A percentile compares a stretch with the other conserved stretches of the same genome.
Evolutionary conservation across 768 basidiomycete genomes (phyloP).

Genomic region (Mycena haematopus): DNA sequence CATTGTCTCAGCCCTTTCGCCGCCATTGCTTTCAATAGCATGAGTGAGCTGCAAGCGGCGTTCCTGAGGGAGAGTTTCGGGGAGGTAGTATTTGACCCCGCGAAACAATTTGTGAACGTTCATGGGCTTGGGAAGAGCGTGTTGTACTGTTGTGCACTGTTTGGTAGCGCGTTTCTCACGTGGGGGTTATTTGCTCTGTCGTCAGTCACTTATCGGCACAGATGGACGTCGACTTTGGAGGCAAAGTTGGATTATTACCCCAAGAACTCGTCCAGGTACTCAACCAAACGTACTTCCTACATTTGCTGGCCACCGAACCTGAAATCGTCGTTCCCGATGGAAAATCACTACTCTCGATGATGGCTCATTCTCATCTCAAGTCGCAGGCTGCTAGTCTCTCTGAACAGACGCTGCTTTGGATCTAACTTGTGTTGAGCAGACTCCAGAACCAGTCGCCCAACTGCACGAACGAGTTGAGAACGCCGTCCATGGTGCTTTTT

Average conservation of each 20-base stretch:
- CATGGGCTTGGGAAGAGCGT: too few relatives aligned
- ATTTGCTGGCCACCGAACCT: conserved; percentile 70
- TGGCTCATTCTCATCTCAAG: conserved; percentile 44
- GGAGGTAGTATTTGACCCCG: conserved; percentile 41
- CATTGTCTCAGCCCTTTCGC: conserved; percentile 38
- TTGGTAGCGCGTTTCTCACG: too few relatives aligned
- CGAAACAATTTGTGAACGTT: conserved; percentile 10
- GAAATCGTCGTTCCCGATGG: conserved; percentile 67
- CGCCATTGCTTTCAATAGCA: conserved; percentile 62
- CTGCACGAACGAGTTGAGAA: conserved; percentile 53
- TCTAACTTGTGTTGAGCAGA: not conserved
- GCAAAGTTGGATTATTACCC: conserved; percentile 45
- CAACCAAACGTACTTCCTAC: conserved; percentile 69
- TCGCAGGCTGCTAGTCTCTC: conserved; percentile 6
- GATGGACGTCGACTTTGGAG: conserved; percentile 2
- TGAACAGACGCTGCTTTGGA: not conserved
- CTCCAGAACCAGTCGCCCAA: conserved; percentile 11
- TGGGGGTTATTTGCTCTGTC: too few relatives aligned
- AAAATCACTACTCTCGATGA: conserved; percentile 73
- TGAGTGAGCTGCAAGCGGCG: conserved; percentile 52
- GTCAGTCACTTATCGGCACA: not conserved
- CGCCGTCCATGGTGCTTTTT: conserved; percentile 71
- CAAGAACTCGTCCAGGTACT: conserved; percentile 60
- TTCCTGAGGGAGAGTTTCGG: conserved; percentile 51
- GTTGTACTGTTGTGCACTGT: too few relatives aligned